These are phyloP conservation scores for Lavandula angustifolia DNA, from an alignment of 257 asterid genomes.

Conservation along the genomic window DNA sequence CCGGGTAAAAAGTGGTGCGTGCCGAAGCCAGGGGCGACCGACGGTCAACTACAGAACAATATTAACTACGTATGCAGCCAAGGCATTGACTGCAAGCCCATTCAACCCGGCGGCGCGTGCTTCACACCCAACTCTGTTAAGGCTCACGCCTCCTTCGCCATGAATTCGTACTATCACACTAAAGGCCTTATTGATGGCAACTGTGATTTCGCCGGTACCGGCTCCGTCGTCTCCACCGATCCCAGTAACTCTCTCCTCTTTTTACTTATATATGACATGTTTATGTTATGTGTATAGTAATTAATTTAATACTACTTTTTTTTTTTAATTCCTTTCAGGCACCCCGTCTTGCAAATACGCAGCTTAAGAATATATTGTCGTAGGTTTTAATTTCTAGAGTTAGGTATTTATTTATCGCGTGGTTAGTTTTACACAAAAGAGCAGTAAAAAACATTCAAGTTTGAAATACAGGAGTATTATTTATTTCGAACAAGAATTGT, in stretches of 20 bases:
- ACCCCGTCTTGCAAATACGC: constrained; percentile 27
- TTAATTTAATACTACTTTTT: background rate
- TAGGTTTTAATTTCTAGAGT: background rate
- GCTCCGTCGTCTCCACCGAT: constrained; percentile 30
- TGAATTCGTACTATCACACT: constrained; percentile 47
- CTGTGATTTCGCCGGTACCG: constrained; percentile 47
- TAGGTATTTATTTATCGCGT: background rate
- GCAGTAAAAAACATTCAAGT: background rate
- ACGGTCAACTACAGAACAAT: constrained; percentile 32
- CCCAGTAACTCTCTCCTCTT: constrained; percentile 36
- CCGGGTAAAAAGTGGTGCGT: constrained; percentile 44
- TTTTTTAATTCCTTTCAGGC: constrained; percentile 14
- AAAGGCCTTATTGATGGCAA: constrained; percentile 36
- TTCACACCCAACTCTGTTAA: constrained; percentile 36
- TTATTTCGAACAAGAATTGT: background rate
- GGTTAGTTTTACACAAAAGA: background rate
- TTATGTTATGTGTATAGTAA: no score
- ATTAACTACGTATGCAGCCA: constrained; percentile 45
- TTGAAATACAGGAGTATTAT: background rate
- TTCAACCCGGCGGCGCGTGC: constrained; percentile 45
- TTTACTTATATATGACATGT: background rate
- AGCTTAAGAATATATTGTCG: constrained; percentile 23
- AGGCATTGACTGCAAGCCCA: constrained; percentile 48
- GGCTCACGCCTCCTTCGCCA: constrained; percentile 44
- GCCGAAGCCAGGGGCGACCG: constrained; percentile 33